These are phyloP conservation scores for Blastomyces percursus DNA, from an alignment of 2,329 filamentous ascomycete species.

Conservation along the genomic window DNA sequence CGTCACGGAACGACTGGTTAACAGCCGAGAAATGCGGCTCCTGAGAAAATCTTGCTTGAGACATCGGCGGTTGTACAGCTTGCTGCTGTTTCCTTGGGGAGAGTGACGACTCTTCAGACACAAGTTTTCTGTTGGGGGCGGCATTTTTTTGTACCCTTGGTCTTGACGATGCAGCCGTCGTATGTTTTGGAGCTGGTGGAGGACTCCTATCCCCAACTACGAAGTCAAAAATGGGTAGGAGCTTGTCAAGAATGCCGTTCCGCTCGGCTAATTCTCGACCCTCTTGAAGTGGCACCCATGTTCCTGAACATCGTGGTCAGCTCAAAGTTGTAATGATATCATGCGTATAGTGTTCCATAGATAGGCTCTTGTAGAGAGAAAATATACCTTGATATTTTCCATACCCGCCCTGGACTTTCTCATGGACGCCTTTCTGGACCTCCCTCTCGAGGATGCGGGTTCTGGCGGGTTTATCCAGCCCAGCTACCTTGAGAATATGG, in stretches of 20 bases:
- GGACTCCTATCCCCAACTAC: constrained; percentile 75
- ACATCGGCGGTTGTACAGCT: background rate
- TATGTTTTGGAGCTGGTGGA: constrained; percentile 86
- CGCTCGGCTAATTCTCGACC: constrained; percentile 73
- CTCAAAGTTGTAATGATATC: background rate
- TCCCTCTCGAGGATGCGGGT: constrained; percentile 93
- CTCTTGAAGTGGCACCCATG: constrained; percentile 83
- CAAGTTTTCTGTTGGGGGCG: constrained; percentile 8
- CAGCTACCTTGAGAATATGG: constrained; percentile 92
- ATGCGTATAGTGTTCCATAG: background rate
- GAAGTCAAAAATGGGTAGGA: constrained; percentile 82
- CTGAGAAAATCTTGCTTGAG: constrained; percentile 6
- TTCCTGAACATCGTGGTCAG: constrained; percentile 46
- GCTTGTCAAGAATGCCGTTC: constrained; percentile 73
- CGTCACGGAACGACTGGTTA: constrained; percentile 41
- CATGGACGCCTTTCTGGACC: constrained; percentile 90
- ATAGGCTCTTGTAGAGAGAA: constrained; percentile 10
- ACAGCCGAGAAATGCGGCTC: constrained; percentile 6
- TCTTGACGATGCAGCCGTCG: constrained; percentile 57
- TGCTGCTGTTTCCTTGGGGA: constrained; percentile 6
- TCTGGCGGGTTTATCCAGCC: constrained; percentile 91
- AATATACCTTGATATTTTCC: constrained; percentile 84
- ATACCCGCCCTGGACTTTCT: constrained; percentile 97
- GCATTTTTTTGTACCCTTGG: constrained; percentile 64
- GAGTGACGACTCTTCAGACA: constrained; percentile 6